These are phyloP conservation scores for Puccinia coronata DNA, from an alignment of 1,284 basidiomycete genomes.

Conservation along the genomic window DNA sequence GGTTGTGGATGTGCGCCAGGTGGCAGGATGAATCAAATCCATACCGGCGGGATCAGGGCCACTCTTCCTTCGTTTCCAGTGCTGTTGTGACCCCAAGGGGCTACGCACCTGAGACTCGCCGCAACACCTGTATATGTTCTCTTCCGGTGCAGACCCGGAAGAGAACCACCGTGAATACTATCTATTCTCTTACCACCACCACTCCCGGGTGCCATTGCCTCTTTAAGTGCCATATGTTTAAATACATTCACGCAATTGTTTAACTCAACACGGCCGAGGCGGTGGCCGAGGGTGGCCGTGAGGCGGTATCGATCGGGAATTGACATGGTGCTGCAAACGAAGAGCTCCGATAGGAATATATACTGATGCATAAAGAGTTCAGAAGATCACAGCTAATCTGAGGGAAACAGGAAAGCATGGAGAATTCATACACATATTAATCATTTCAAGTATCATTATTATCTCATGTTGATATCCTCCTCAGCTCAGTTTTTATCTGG, in stretches of 20 bases:
- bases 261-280: not conserved
- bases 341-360: not conserved
- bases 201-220: no score
- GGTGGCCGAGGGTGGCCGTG: no score
- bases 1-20: not conserved
- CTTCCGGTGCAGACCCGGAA: no score
- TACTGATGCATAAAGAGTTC: not conserved
- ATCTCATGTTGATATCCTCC: not conserved
- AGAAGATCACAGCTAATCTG: slow-evolving; percentile 5
- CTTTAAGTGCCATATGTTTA: no score
- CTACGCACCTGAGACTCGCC: no score
- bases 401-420: not conserved
- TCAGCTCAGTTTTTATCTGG: not conserved
- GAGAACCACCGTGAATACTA: no score
- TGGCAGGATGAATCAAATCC: not conserved
- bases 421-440: no score
- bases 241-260: not conserved
- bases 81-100: no score
- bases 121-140: no score
- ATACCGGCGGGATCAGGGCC: not conserved
- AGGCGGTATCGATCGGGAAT: not conserved
- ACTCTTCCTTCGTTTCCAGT: not conserved
- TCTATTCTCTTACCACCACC: no score
- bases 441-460: not conserved
- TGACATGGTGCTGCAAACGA: not conserved